phyloP scores from a whole-genome alignment of 768 basidiomycete genomes.

The Tricholoma flavovirens region DNA sequence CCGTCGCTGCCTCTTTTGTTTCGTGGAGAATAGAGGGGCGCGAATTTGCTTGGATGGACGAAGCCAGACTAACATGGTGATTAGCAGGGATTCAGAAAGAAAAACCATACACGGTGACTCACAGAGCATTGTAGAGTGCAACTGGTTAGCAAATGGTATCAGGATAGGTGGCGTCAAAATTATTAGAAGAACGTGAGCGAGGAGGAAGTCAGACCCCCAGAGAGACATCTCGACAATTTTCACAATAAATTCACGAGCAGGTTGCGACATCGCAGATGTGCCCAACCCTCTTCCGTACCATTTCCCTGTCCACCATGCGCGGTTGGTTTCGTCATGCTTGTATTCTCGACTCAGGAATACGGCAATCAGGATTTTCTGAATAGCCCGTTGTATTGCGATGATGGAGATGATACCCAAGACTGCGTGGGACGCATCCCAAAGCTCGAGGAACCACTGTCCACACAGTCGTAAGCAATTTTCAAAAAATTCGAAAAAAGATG shows the following conservation, averaged over 20 bases:
- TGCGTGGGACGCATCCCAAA: constrained; percentile 96
- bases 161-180: constrained; percentile 80
- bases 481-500: constrained; percentile 9
- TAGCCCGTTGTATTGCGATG: constrained; percentile 83
- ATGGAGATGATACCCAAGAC: constrained; percentile 89
- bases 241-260: constrained; percentile 94
- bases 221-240: constrained; percentile 98
- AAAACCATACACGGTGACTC: constrained; percentile 26
- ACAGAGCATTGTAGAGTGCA: constrained; percentile 95
- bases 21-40: constrained; percentile 87
- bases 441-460: constrained; percentile 87
- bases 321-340: constrained; percentile 97
- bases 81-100: not conserved
- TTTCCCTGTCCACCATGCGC: constrained; percentile 98
- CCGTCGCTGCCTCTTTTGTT: constrained; percentile 86
- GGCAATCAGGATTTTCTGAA: constrained; percentile 92
- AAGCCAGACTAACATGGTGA: constrained; percentile 72
- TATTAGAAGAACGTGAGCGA: constrained; percentile 79
- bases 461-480: constrained; percentile 15
- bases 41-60: constrained; percentile 93
- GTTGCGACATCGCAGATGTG: constrained; percentile 84
- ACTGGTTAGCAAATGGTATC: constrained; percentile 80
- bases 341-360: constrained; percentile 95
- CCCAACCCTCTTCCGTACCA: constrained; percentile 96
- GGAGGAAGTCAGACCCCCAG: constrained; percentile 93